These are phyloP conservation scores for Carallia brachiata DNA, from an alignment of 345 rosid genomes.

Conservation along the genomic window DNA sequence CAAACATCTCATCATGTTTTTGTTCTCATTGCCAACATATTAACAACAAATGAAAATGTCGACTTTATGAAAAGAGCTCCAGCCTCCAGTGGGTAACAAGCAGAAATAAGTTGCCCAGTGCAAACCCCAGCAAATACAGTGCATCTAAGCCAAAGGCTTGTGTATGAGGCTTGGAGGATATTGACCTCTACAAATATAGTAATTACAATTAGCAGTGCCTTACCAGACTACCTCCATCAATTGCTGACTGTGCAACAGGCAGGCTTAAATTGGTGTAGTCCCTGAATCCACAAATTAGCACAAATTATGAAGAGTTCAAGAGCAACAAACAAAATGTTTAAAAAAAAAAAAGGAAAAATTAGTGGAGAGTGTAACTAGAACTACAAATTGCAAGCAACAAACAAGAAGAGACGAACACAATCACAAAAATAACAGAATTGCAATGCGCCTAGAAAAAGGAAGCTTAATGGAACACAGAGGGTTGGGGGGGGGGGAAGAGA, in stretches of 20 bases:
- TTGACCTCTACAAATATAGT: not conserved
- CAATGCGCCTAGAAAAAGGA: not conserved
- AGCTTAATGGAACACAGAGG: not conserved
- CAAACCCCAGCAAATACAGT: not conserved
- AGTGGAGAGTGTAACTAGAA: not conserved
- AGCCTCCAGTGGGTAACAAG: not conserved
- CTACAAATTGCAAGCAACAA: not conserved
- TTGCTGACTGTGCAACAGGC: constrained; percentile 97
- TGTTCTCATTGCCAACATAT: not conserved
- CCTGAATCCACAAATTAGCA: constrained; percentile 40
- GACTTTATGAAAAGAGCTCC: not conserved
- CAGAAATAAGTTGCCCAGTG: not conserved
- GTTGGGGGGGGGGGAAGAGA: not conserved
- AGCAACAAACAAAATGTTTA: not conserved
- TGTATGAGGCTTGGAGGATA: not conserved
- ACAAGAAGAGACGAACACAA: not conserved
- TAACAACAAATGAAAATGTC: not conserved
- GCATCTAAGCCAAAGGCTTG: not conserved
- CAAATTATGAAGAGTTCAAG: constrained; percentile 1
- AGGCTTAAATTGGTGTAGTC: constrained; percentile 95
- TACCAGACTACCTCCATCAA: constrained; percentile 87
- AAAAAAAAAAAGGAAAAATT: not conserved
- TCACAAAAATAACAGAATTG: not conserved
- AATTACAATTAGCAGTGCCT: constrained; percentile 6
- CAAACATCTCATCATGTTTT: not conserved